Evolutionary conservation across 148 eudicot genomes (phyloP).

Genomic region (Camellia granthamiana): DNA sequence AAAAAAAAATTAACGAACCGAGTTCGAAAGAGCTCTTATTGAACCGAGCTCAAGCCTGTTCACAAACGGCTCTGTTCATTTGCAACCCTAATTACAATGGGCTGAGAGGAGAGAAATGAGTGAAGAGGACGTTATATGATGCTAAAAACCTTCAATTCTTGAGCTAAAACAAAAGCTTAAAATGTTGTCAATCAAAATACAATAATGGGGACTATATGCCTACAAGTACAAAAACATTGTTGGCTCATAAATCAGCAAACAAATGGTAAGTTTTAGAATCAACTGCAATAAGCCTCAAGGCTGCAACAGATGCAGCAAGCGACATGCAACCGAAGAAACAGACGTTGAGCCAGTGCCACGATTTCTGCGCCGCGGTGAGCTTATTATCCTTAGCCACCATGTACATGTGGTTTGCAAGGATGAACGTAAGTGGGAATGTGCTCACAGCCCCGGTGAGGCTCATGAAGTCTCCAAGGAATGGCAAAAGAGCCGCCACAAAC

Average conservation of each 20-base stretch:
- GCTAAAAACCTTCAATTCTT: neutral
- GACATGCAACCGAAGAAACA: slow-evolving; percentile 58
- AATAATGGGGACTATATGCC: neutral
- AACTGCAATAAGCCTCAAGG: slow-evolving; percentile 67
- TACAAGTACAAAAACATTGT: neutral
- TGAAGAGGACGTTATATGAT: neutral
- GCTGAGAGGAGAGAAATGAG: neutral
- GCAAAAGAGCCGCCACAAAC: slow-evolving; percentile 69
- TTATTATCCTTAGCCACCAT: slow-evolving; percentile 58
- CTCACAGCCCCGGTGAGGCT: slow-evolving; percentile 95
- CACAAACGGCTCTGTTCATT: too few relatives aligned
- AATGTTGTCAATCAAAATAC: neutral
- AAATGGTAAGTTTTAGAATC: slow-evolving; percentile 66
- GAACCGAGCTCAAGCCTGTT: too few relatives aligned
- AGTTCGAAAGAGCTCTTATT: too few relatives aligned
- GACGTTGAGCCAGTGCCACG: slow-evolving; percentile 95
- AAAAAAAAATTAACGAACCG: too few relatives aligned
- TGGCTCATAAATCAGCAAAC: slow-evolving; percentile 53
- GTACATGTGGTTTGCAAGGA: slow-evolving; percentile 95
- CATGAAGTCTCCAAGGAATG: slow-evolving; percentile 96
- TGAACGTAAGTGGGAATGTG: slow-evolving; percentile 88
- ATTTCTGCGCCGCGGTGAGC: slow-evolving; percentile 44
- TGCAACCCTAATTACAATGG: neutral
- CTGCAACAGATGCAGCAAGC: slow-evolving; percentile 63
- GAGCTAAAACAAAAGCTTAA: neutral